Evolutionary conservation across 768 basidiomycete species (phyloP).

Genomic region (Kwoniella sp.): DNA sequence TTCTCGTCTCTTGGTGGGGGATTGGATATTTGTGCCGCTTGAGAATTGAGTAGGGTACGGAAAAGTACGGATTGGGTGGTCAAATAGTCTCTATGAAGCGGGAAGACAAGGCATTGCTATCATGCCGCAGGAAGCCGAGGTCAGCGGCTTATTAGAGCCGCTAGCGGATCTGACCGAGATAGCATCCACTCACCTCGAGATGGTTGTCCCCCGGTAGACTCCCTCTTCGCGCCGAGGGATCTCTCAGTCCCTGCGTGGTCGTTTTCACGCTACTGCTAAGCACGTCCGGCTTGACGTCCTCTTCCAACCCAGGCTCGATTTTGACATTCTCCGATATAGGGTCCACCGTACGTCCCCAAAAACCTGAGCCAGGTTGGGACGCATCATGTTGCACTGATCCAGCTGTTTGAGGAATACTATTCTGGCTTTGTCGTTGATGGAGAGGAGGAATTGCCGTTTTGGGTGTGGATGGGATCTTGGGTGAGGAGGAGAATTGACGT

Average conservation of each 20-base stretch:
- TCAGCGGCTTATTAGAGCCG: too few species aligned
- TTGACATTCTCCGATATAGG: background rate
- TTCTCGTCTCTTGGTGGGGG: slow-evolving; percentile 12
- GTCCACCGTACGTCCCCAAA: background rate
- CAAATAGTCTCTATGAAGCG: slow-evolving; percentile 75
- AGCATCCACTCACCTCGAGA: slow-evolving; percentile 11
- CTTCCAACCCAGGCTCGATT: background rate
- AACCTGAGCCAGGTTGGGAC: background rate
- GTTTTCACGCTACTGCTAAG: slow-evolving; percentile 12
- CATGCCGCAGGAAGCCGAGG: background rate
- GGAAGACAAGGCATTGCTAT: slow-evolving; percentile 38
- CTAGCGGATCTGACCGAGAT: too few species aligned
- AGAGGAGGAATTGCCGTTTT: background rate
- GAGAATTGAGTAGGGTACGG: slow-evolving; percentile 66
- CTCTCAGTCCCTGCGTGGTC: slow-evolving; percentile 1
- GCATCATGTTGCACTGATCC: background rate
- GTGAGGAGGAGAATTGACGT: background rate
- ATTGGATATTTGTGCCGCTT: slow-evolving; percentile 61
- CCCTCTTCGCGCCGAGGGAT: slow-evolving; percentile 7
- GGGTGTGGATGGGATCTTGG: background rate
- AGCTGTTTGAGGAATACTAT: background rate
- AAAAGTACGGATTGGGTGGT: slow-evolving; percentile 68
- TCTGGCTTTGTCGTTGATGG: background rate
- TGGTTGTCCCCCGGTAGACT: slow-evolving; percentile 19
- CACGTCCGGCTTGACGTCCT: slow-evolving; percentile 12